These are phyloP conservation scores for Talaromyces wortmannii DNA, from an alignment of 495 filamentous ascomycete species.

Conservation along the genomic window DNA sequence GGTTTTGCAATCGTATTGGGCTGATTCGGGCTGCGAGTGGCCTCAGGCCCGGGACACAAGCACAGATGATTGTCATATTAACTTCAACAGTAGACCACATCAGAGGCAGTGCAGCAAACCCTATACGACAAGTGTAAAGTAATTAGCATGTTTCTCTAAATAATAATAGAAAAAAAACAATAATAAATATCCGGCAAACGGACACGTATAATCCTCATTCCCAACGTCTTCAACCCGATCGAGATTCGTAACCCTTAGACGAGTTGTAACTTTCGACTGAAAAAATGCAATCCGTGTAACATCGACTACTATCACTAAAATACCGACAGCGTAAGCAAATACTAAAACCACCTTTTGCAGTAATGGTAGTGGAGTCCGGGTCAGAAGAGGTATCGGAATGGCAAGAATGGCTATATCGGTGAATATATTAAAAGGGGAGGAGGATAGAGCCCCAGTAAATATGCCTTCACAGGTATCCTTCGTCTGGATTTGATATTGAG, in stretches of 20 bases:
- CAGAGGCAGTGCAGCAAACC: constrained; percentile 75
- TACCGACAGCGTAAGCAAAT: neutral
- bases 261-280: neutral
- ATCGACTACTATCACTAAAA: neutral
- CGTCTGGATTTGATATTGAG: neutral
- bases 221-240: neutral
- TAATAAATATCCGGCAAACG: neutral
- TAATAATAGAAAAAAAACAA: neutral
- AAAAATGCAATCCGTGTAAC: neutral
- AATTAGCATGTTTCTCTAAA: neutral
- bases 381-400: neutral
- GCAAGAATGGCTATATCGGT: neutral
- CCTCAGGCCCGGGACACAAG: constrained; percentile 82
- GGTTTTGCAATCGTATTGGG: neutral
- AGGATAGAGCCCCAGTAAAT: neutral
- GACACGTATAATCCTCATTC: neutral
- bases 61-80: constrained; percentile 81
- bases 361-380: neutral
- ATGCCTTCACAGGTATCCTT: neutral
- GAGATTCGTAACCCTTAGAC: neutral
- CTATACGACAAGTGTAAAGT: constrained; percentile 16
- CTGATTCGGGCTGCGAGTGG: constrained; percentile 63
- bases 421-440: neutral
- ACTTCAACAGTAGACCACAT: constrained; percentile 93
- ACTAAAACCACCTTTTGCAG: neutral